Conservation (phyloP, 2,329 filamentous ascomycete species). For the Cladosporium austrohemisphaericum region DNA sequence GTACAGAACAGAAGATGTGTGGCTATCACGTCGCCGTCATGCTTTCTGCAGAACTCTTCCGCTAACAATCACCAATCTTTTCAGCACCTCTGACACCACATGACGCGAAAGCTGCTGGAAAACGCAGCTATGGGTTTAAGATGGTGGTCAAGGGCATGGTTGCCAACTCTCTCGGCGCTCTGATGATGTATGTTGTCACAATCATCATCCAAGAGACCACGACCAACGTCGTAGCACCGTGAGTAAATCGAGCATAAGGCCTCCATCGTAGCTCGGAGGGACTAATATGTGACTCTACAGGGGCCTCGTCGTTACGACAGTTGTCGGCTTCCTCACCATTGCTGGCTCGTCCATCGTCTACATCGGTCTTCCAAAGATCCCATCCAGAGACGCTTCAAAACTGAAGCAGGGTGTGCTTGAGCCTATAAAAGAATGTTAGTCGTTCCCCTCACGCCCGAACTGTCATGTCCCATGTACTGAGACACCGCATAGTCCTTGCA, state of each 20-base stretch:
- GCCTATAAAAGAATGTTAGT: background rate
- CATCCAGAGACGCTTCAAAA: background rate
- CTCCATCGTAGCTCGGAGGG: background rate
- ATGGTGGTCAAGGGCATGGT: conserved; percentile 12
- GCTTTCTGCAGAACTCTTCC: background rate
- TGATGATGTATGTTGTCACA: conserved; percentile 15
- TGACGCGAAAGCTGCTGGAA: conserved; percentile 5
- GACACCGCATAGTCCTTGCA: conserved; percentile 10
- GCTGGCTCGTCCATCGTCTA: conserved; percentile 8
- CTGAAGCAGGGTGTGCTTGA: background rate
- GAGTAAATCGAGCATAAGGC: background rate
- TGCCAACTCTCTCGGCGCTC: conserved; percentile 13
- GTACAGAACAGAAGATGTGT: background rate
- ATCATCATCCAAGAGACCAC: conserved; percentile 14
- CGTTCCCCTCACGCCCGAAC: background rate
- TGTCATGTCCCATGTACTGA: too few relatives aligned
- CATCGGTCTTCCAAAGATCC: conserved; percentile 7
- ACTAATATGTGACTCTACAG: background rate
- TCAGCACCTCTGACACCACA: background rate
- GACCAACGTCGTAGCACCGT: conserved; percentile 11
- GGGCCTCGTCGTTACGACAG: conserved; percentile 9
- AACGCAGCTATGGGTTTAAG: conserved; percentile 17
- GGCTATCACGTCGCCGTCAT: background rate
- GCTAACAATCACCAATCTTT: background rate
- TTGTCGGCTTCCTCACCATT: conserved; percentile 14